Evolutionary conservation across 176 grass and related monocot species (phyloP).

Genomic region (Aegilops bicornis): DNA sequence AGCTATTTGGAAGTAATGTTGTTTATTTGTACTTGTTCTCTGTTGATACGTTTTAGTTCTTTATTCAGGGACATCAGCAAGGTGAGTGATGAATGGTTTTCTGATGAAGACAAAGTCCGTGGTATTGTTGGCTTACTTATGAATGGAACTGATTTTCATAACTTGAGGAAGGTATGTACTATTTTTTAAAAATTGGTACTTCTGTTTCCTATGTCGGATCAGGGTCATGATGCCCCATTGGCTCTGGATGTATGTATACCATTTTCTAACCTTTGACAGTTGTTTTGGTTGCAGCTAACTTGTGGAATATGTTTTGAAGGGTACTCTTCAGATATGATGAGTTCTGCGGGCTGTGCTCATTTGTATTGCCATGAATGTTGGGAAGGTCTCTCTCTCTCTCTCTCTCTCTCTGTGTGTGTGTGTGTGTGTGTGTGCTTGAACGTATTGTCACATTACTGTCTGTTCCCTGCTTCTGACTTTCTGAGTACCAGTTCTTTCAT

Average conservation of each 20-base stretch:
- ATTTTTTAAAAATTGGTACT: conserved; percentile 14
- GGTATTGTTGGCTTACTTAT: conserved; percentile 63
- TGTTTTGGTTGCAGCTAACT: conserved; percentile 67
- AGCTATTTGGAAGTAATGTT: neutral
- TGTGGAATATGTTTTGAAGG: conserved; percentile 97
- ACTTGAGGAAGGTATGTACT: conserved; percentile 41
- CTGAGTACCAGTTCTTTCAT: neutral
- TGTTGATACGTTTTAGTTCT: conserved; percentile 12
- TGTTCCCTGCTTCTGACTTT: neutral
- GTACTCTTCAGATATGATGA: conserved; percentile 47
- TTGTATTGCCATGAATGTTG: conserved; percentile 85
- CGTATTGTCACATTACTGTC: neutral
- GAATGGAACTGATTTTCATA: conserved; percentile 31
- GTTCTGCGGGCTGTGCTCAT: conserved; percentile 70
- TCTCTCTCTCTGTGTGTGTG: neutral
- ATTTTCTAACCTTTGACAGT: conserved; percentile 31
- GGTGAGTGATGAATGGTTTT: conserved; percentile 84
- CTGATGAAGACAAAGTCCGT: conserved; percentile 72
- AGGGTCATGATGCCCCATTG: neutral
- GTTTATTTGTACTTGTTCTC: neutral
- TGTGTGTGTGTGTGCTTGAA: no score
- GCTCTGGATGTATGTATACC: neutral
- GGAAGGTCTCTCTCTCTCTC: conserved; percentile 54
- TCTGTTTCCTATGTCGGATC: neutral
- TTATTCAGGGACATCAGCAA: conserved; percentile 67